These are phyloP conservation scores for Isochrysis galbana DNA, from an alignment of 78 protist species.

Conservation along the genomic window DNA sequence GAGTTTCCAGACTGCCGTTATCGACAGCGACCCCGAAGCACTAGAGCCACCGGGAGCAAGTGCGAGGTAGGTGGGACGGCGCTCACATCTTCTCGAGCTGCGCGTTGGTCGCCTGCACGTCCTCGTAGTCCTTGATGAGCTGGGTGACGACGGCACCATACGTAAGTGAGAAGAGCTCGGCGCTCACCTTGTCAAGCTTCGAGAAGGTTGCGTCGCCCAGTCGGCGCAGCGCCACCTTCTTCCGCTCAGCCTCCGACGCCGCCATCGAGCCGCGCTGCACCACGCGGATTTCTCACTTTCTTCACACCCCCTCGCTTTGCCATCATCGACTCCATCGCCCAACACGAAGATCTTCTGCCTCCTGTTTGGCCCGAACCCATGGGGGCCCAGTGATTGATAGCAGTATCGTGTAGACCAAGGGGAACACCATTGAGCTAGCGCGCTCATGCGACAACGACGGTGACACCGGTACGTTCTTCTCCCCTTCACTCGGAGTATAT, in stretches of 20 bases:
- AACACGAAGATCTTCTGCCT: too few relatives aligned
- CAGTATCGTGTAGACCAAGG: too few relatives aligned
- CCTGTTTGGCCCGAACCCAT: too few relatives aligned
- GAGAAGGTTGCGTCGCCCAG: conserved; percentile 33
- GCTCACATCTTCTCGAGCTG: conserved; percentile 91
- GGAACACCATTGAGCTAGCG: too few relatives aligned
- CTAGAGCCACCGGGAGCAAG: neutral
- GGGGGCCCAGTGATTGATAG: too few relatives aligned
- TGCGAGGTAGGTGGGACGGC: neutral
- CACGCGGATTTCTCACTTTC: too few relatives aligned
- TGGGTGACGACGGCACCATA: conserved; percentile 96
- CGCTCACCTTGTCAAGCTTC: conserved; percentile 54
- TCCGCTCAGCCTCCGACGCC: neutral
- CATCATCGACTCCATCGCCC: too few relatives aligned
- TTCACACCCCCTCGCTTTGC: too few relatives aligned
- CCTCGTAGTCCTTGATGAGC: conserved; percentile 88
- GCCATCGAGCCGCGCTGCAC: too few relatives aligned
- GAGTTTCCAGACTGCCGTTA: neutral
- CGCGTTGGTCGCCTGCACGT: conserved; percentile 68
- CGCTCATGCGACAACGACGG: too few relatives aligned
- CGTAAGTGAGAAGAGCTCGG: conserved; percentile 94
- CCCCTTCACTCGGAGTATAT: too few relatives aligned
- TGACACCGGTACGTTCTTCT: too few relatives aligned
- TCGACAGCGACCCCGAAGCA: neutral
- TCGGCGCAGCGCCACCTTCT: neutral